These are phyloP conservation scores for Pharnaceum exiguum DNA, from an alignment of 148 eudicot species.

Conservation along the genomic window DNA sequence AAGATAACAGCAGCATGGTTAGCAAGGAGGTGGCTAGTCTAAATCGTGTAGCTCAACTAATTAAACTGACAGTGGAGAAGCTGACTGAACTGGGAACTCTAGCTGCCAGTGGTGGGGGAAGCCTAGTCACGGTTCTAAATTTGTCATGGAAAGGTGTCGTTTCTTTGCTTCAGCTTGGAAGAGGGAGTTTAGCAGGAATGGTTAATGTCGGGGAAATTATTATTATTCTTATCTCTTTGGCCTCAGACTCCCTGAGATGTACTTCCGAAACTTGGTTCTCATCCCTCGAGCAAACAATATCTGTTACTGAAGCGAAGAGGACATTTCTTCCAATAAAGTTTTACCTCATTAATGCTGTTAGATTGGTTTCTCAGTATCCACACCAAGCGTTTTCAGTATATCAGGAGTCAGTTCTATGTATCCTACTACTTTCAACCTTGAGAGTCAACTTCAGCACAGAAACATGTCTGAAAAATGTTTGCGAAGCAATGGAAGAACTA, in stretches of 20 bases:
- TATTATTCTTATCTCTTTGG: constrained; percentile 59
- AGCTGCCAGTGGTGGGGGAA: constrained; percentile 89
- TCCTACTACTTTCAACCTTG: constrained; percentile 54
- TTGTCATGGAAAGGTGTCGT: constrained; percentile 97
- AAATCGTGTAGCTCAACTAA: constrained; percentile 42
- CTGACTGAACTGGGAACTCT: constrained; percentile 71
- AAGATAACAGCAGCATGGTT: constrained; percentile 23
- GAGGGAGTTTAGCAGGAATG: constrained; percentile 53
- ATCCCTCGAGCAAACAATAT: constrained; percentile 34
- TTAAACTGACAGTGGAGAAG: constrained; percentile 50
- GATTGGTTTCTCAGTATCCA: constrained; percentile 76
- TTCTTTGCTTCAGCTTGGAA: constrained; percentile 82
- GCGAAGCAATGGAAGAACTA: constrained; percentile 63
- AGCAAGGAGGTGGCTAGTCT: constrained; percentile 26
- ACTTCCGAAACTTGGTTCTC: constrained; percentile 79
- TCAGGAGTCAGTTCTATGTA: constrained; percentile 45
- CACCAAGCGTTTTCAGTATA: constrained; percentile 54
- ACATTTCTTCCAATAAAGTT: constrained; percentile 84
- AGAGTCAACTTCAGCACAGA: constrained; percentile 52
- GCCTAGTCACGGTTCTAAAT: constrained; percentile 68
- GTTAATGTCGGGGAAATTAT: constrained; percentile 59
- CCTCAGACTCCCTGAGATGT: constrained; percentile 56
- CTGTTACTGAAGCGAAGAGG: constrained; percentile 73
- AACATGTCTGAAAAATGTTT: constrained; percentile 42
- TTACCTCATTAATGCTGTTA: constrained; percentile 82